Conservation (phyloP, 208 protist genomes). For the Trypanosoma lewisi region DNA sequence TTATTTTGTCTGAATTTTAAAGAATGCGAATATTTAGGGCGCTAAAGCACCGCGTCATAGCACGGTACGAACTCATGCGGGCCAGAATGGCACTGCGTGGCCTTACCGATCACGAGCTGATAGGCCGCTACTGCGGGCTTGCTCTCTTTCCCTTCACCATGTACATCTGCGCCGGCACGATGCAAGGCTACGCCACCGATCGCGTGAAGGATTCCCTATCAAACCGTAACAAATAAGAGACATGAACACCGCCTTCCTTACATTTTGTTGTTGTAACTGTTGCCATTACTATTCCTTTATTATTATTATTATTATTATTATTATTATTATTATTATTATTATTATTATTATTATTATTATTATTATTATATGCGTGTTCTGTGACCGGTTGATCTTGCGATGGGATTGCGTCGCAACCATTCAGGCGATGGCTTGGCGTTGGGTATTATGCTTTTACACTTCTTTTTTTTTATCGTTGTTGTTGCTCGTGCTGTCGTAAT, state of each 20-base stretch:
- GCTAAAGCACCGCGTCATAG: slow-evolving; percentile 26
- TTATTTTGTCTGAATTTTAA: not conserved
- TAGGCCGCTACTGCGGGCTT: slow-evolving; percentile 76
- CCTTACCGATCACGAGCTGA: slow-evolving; percentile 61
- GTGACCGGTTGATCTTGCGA: too few relatives aligned
- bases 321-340: too few relatives aligned
- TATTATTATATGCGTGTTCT: too few relatives aligned
- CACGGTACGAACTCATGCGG: slow-evolving; percentile 51
- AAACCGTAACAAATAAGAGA: slow-evolving; percentile 8
- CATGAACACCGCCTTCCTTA: not conserved
- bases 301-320: too few relatives aligned
- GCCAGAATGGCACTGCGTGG: slow-evolving; percentile 62
- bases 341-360: too few relatives aligned
- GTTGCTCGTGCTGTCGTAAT: too few relatives aligned
- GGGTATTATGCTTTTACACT: too few relatives aligned
- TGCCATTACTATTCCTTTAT: too few relatives aligned
- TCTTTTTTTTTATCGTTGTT: too few relatives aligned
- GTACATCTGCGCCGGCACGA: slow-evolving; percentile 59
- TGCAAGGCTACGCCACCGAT: slow-evolving; percentile 53
- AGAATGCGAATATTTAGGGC: slow-evolving; percentile 32
- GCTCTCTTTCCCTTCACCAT: slow-evolving; percentile 69
- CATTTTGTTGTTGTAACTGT: not conserved
- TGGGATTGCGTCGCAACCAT: too few relatives aligned
- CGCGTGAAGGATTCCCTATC: slow-evolving; percentile 41
- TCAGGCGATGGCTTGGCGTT: too few relatives aligned